phyloP scores from a whole-genome alignment of 345 rosid genomes.

The Acer yangbiense region DNA sequence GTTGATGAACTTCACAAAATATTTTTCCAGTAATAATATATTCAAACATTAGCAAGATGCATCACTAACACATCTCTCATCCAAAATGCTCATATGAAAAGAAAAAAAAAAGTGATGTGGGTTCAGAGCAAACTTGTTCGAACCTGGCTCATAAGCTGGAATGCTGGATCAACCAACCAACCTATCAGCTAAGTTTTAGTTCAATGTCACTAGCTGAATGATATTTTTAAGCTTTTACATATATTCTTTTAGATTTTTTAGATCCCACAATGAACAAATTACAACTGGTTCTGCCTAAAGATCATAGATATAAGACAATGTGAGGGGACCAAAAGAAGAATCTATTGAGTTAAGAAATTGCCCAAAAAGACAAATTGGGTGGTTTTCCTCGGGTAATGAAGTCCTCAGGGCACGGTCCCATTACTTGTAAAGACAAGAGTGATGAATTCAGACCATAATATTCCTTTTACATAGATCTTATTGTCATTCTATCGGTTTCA shows the following conservation, averaged over 20 bases:
- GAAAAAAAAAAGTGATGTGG: no score
- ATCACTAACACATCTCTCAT: background rate
- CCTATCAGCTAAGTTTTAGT: background rate
- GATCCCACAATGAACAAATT: background rate
- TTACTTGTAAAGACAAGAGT: background rate
- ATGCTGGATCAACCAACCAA: background rate
- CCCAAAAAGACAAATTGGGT: background rate
- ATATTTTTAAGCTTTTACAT: no score
- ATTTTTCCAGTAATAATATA: background rate
- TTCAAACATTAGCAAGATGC: background rate
- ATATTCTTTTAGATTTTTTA: no score
- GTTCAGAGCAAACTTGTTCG: background rate
- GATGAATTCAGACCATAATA: conserved; percentile 14
- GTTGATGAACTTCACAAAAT: background rate
- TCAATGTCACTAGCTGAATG: background rate
- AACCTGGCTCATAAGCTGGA: background rate
- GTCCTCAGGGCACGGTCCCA: conserved; percentile 18
- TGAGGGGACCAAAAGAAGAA: conserved; percentile 31
- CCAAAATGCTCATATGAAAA: background rate
- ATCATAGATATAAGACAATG: conserved; percentile 13
- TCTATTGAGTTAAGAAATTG: conserved; percentile 15
- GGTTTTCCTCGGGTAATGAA: conserved; percentile 9
- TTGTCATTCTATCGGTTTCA: background rate
- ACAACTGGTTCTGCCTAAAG: background rate
- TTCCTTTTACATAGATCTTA: conserved; percentile 6